Base-by-base conservation (phyloP, 139 green algal species). In the Tetraselmis striata region DNA sequence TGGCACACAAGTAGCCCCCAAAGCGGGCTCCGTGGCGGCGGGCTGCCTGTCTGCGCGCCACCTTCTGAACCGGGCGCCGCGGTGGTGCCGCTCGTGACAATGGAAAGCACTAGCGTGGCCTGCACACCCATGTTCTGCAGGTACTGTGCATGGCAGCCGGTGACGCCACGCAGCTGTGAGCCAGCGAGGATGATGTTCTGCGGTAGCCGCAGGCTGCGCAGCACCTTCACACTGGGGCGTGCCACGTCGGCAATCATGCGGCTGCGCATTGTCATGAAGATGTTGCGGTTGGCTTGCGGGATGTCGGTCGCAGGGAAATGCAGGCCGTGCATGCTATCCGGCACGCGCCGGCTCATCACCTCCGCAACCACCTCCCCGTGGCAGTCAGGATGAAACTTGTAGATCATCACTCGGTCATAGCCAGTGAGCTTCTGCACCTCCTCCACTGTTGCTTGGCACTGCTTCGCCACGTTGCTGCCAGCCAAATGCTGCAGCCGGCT, bases 281-380 rank as follows among this genome's bases (percentile, higher is more conserved):
- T 28, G 26, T 2, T 30, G 25, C 74, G 74, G n/a, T 28, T 31
- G 2, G n/a, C 74, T 67, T 89, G 83, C 23, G 85, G 85, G 59
- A 88, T 87, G 67, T 89, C 85, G 18, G 85, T 89, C 25, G 85
- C 85, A 1, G 85, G 85, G 76, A 89, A 89, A 77, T 89, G 85
- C n/a, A 89, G 85, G 27, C 84, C 84, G 28, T 89, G 75, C 79
- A 86, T 89, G 28, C 74, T 58, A 2, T 27, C 84, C 30, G 86
- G 79, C 45, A 67, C 45, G 45, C 45, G 45, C 5, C 45, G 45
- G 45, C 11, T 25, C 26, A 89, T 30, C 30, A 83, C 85, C 77
- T 89, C 85, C 26, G 85, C 85, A 0, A 89, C 67, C n/a, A 89
- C 85, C 80, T 89, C 85, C 22, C 85, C 85, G 74, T 89, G 85